Evolutionary conservation across 768 basidiomycete species (phyloP).

Genomic region (Mycena metata): DNA sequence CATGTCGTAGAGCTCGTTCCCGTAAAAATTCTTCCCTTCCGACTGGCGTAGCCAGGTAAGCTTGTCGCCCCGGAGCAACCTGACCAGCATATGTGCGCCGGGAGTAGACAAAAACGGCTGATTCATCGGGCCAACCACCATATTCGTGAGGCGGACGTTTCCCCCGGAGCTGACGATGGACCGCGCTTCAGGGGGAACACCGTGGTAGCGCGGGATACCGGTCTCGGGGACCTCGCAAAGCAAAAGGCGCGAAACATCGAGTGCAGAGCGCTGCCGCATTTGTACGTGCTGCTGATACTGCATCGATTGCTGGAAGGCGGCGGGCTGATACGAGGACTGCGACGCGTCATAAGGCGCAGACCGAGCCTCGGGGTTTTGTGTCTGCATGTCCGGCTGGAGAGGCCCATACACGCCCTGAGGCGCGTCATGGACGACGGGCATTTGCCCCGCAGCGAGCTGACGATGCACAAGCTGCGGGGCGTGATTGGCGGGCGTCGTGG

Average conservation of each 20-base stretch:
- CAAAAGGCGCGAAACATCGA: too few species aligned
- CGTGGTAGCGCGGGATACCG: too few species aligned
- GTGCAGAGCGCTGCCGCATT: too few species aligned
- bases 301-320: too few species aligned
- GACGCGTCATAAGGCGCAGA: too few species aligned
- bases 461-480: too few species aligned
- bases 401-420: neutral
- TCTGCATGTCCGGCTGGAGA: too few species aligned
- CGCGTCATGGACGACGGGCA: neutral
- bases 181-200: neutral
- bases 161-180: neutral
- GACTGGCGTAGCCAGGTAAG: neutral
- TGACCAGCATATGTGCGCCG: neutral
- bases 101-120: neutral
- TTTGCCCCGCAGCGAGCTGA: neutral
- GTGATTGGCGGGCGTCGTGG: neutral
- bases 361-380: too few species aligned
- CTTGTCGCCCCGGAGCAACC: neutral
- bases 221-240: too few species aligned
- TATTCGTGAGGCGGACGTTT: neutral
- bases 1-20: slow-evolving; percentile 12
- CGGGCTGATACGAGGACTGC: too few species aligned
- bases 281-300: too few species aligned
- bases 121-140: neutral
- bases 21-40: slow-evolving; percentile 2